A percentile compares a stretch with the other conserved stretches of the same genome.
phyloP scores from a whole-genome alignment of 345 rosid species.

The Brassica rapa region DNA sequence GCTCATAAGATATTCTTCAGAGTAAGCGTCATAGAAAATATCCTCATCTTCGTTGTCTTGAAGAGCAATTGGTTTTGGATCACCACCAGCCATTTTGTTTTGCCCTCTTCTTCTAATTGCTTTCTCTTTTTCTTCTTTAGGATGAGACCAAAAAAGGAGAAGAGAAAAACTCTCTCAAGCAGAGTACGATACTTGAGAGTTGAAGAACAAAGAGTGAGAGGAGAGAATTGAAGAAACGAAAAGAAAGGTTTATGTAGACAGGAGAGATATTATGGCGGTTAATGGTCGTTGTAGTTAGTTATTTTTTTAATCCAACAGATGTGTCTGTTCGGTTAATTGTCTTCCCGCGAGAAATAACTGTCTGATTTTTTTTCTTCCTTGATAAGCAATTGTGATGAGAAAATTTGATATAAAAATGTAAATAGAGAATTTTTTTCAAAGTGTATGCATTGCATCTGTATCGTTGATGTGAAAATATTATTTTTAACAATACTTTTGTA shows the following conservation, averaged over 20 bases:
- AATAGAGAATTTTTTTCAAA: too few species aligned
- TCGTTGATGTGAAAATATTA: not conserved
- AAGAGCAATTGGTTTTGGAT: not conserved
- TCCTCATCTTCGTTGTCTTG: not conserved
- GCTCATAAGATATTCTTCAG: not conserved
- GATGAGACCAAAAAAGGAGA: not conserved
- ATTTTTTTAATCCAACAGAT: conserved; percentile 14
- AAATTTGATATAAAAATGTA: not conserved
- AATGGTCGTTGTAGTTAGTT: conserved; percentile 33
- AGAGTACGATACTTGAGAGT: conserved; percentile 36
- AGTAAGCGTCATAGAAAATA: not conserved
- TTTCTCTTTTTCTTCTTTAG: not conserved
- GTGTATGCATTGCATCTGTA: too few species aligned
- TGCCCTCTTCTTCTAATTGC: not conserved
- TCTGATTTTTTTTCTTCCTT: not conserved
- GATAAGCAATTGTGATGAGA: not conserved
- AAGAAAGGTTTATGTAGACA: conserved; percentile 1
- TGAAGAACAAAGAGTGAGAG: conserved; percentile 29
- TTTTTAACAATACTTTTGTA: not conserved
- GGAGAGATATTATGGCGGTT: conserved; percentile 15
- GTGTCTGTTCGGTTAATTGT: conserved; percentile 34
- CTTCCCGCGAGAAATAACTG: conserved; percentile 35
- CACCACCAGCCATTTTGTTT: conserved; percentile 20
- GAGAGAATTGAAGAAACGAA: not conserved
- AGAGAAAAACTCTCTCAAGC: conserved; percentile 28